Evolutionary conservation across 2,329 filamentous ascomycete genomes (phyloP).

Genomic region (Hortaea werneckii): DNA sequence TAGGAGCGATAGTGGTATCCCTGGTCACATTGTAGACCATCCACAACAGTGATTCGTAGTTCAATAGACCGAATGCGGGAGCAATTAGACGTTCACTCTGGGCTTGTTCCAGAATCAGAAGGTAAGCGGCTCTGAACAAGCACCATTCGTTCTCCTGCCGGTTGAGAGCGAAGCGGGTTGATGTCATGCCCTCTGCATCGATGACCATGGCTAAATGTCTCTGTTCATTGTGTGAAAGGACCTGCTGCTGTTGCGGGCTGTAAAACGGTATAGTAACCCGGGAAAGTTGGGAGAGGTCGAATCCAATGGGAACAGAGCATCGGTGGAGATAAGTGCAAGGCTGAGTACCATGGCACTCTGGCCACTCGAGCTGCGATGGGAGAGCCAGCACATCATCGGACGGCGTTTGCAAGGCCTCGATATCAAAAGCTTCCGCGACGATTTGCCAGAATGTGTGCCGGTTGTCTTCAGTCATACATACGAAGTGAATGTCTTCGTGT

Average conservation of each 20-base stretch:
- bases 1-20: no score
- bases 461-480: constrained; percentile 11
- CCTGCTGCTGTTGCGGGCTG: no score
- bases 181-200: background rate
- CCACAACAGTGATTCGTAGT: background rate
- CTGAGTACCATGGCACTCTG: no score
- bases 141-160: background rate
- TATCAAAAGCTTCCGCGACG: constrained; percentile 9
- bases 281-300: no score
- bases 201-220: background rate
- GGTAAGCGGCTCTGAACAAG: background rate
- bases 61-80: background rate
- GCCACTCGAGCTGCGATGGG: no score
- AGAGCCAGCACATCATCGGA: background rate
- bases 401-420: background rate
- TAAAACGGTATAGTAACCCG: no score
- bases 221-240: background rate
- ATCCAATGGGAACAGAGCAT: no score
- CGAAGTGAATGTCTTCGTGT: constrained; percentile 10
- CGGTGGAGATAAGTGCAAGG: no score
- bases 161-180: background rate
- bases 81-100: background rate
- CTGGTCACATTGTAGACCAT: background rate
- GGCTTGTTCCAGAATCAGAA: background rate
- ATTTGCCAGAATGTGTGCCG: constrained; percentile 12